phyloP scores from a whole-genome alignment of 306 rosid species.

The Quercus ilex region DNA sequence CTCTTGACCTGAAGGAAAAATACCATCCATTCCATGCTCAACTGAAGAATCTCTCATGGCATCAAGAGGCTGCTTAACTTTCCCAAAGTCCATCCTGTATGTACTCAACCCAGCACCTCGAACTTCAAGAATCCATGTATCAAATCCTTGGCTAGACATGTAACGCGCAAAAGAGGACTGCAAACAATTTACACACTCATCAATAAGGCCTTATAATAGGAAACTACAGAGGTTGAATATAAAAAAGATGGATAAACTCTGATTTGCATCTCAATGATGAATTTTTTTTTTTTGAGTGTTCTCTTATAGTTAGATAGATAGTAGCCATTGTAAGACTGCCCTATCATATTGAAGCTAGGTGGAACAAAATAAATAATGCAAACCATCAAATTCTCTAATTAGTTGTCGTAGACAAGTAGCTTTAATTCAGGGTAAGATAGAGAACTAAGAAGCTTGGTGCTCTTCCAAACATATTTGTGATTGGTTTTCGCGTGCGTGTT shows the following conservation, averaged over 20 bases:
- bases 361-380: not conserved
- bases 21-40: slow-evolving; percentile 9
- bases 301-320: not conserved
- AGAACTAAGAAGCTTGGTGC: not conserved
- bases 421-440: not conserved
- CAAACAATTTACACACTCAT: slow-evolving; percentile 18
- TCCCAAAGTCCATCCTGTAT: slow-evolving; percentile 24
- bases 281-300: not conserved
- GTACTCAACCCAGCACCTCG: slow-evolving; percentile 87
- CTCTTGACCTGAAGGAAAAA: slow-evolving; percentile 6
- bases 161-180: slow-evolving; percentile 82
- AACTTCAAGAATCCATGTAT: slow-evolving; percentile 91
- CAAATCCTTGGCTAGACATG: slow-evolving; percentile 83
- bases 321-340: not conserved
- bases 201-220: not conserved
- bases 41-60: slow-evolving; percentile 23
- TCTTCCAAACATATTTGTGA: not conserved
- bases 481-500: not conserved
- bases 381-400: not conserved
- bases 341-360: not conserved
- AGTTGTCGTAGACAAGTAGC: not conserved
- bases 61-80: slow-evolving; percentile 14
- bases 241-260: not conserved
- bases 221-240: not conserved
- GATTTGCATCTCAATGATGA: not conserved